phyloP scores from a whole-genome alignment of 768 basidiomycete species.

The Lyophyllum decastes region DNA sequence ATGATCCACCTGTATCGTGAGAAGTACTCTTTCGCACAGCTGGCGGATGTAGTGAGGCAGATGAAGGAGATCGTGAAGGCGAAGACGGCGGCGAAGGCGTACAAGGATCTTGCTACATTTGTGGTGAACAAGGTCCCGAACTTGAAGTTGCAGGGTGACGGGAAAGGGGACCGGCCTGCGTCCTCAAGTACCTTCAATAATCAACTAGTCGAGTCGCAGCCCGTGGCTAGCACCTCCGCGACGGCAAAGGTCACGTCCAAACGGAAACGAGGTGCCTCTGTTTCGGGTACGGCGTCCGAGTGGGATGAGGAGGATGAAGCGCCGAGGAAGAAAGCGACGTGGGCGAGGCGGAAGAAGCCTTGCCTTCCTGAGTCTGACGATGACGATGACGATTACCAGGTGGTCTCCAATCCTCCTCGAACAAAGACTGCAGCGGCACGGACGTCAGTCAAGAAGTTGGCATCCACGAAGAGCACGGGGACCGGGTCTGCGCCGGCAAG shows the following conservation, averaged over 20 bases:
- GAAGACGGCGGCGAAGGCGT: slow-evolving; percentile 4
- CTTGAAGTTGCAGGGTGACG: slow-evolving; percentile 3
- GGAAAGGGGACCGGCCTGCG: background rate
- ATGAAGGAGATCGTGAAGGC: slow-evolving; percentile 22
- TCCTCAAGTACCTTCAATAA: background rate
- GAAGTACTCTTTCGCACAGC: slow-evolving; percentile 36
- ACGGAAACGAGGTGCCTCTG: background rate
- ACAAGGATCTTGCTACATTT: slow-evolving; percentile 11
- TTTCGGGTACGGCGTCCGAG: background rate
- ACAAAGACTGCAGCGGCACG: background rate
- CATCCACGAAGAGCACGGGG: background rate
- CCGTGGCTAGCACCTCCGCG: background rate
- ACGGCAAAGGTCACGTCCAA: background rate
- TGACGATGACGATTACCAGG: background rate
- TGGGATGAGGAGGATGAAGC: background rate
- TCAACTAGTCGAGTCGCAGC: background rate
- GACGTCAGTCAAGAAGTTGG: background rate
- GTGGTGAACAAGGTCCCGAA: slow-evolving; percentile 4
- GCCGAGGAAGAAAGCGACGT: background rate
- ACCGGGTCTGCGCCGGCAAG: background rate
- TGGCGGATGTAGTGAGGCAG: slow-evolving; percentile 41
- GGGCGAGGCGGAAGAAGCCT: background rate
- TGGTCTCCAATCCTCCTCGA: background rate
- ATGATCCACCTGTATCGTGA: slow-evolving; percentile 38
- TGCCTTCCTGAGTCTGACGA: background rate